Evolutionary conservation across 75 land plant genomes (phyloP), one percentile per base, ranked within the genome.

Genomic region (Isoetes taiwanensis): DNA sequence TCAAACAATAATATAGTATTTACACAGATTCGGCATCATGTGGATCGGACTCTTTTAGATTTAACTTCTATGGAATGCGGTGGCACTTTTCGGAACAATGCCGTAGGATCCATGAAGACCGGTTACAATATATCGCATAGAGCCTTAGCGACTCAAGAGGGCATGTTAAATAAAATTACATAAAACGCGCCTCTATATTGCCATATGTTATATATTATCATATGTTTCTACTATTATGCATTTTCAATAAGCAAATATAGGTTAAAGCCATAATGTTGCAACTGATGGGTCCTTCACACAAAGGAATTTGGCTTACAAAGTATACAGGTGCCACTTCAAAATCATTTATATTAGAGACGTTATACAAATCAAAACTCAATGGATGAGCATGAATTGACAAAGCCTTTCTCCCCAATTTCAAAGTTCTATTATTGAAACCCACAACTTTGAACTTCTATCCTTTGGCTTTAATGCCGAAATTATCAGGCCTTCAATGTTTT

Each of bases 401-500:
- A n/a, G 5, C 4, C 30, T 37, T 37, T 37, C 9, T 10, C 39
- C 39, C 39, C 9, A 10, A 10, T 37, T 37, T 10, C 14, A 10
- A 37, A 9, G 14, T 37, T 10, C 12, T 37, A 10, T 37, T 37
- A 10, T 8, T 12, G 19, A 39, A 31, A 14, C 17, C 27, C 6
- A 8, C 52, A 19, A 38, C 37, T 24, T 41, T 21, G 19, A 37
- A 10, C 26, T 23, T 27, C 28, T 8, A 39, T n/a, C 62, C 27
- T 21, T 59, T 42, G 28, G 26, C 32, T 35, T 66, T 61, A 1
- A 66, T n/a, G 2, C 32, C 52, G 1, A 66, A 27, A 66, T 30
- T 24, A 61, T 58, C 23, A 61, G 32, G 14, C 48, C 42, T 10
- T 61, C 68, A 19, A 66, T 48, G 37, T 66, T 62, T 30, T 66